phyloP scores from a whole-genome alignment of 352 stramenopile species.

The Globisporangium camurandrum region DNA sequence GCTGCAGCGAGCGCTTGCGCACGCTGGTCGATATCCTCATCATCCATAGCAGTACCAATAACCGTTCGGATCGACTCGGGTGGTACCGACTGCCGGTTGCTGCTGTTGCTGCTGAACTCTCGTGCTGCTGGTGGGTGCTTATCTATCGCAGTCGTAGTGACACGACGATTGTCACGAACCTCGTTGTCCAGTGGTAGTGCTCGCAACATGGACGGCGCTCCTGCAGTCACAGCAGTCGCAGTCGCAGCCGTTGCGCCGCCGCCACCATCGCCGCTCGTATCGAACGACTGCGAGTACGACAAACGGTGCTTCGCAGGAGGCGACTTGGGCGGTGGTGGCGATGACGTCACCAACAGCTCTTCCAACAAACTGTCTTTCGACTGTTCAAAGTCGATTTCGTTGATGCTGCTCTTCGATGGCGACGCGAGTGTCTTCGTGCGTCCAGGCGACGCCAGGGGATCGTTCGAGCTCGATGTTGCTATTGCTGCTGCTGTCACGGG shows the following conservation, averaged over 20 bases:
- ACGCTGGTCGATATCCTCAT: not conserved
- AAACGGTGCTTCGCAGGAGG: slow-evolving; percentile 17
- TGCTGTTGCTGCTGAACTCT: too few species aligned
- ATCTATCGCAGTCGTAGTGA: too few species aligned
- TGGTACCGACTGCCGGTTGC: not conserved
- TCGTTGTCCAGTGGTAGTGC: slow-evolving; percentile 2
- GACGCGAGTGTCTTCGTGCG: slow-evolving; percentile 37
- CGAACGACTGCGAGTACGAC: slow-evolving; percentile 47
- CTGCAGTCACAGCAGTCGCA: not conserved
- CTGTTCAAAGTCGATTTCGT: slow-evolving; percentile 57
- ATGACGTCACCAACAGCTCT: slow-evolving; percentile 39
- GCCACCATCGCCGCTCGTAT: slow-evolving; percentile 17
- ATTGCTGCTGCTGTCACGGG: not conserved
- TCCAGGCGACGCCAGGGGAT: slow-evolving; percentile 21
- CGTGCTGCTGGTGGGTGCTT: not conserved
- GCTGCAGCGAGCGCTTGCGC: not conserved
- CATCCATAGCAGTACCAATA: not conserved
- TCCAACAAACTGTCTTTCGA: slow-evolving; percentile 62
- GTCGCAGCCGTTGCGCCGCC: not conserved
- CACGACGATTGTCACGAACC: too few species aligned
- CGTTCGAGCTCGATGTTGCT: not conserved
- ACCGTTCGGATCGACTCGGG: not conserved
- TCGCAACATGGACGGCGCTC: not conserved
- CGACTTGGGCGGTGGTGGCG: slow-evolving; percentile 17
- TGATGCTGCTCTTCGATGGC: slow-evolving; percentile 29